Evolutionary conservation across 305 asterid genomes (phyloP), one percentile per base, ranked within the genome.

Genomic region (Fraxinus dipetala): DNA sequence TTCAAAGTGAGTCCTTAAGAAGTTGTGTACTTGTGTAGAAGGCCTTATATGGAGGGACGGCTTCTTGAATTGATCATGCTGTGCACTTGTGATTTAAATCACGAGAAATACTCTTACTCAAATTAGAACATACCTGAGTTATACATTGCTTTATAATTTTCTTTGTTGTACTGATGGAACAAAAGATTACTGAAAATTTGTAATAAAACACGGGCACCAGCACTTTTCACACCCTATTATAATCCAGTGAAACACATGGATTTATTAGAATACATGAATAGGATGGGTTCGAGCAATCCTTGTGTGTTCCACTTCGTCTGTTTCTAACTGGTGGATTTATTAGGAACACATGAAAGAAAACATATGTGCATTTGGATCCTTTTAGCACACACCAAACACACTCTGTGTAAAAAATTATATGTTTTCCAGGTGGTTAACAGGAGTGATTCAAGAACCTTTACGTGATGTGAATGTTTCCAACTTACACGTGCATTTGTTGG

Each of bases 271-370:
- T 67, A 67, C 20, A 67, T 11, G 74, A 67, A 31, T 13, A 28
- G 32, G 74, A 26, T 67, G 74, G 38, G 35, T 67, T 28, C 9
- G 13, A 4, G 74, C 74, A 67, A 67, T 11, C 38, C 74, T 28
- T 11, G 20, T 28, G n/a, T 67, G 38, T 28, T 67, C 35, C 74
- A 67, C 32, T 28, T 67, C 16, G 4, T 14, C 34, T 13, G 74
- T 30, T 83, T 56, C 26, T 70, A 11, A 59, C 76, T 78, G 79
- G 79, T 69, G 74, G 76, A 38, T 78, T 28, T 78, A 51, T 51
- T 48, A 38, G 51, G 67, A 38, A 78, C 35, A 22, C 54, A 11
- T 26, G 67, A 69, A 30, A 38, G 56, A 67, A 67, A 30, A 22
- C 34, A 22, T 65, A 1, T 65, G 34, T 65, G 72, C 72, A 67